phyloP scores from a whole-genome alignment of 2,329 filamentous ascomycete genomes.

The Ophiostoma pallidulum region DNA sequence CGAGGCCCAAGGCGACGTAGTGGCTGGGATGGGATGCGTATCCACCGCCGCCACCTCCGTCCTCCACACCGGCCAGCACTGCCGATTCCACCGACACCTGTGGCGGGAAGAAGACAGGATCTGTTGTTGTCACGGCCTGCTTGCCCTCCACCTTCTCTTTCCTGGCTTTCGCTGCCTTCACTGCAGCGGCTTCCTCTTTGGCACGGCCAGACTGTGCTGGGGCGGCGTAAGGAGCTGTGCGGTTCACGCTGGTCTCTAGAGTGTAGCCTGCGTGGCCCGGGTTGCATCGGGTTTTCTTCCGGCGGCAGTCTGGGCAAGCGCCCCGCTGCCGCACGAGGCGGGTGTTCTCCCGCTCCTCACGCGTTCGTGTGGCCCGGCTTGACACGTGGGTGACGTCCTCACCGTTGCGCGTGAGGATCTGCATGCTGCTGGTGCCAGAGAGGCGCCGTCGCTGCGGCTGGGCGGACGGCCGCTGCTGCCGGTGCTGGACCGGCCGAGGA shows the following conservation, averaged over 20 bases:
- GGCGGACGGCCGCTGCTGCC: neutral
- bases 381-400: constrained; percentile 53
- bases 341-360: constrained; percentile 58
- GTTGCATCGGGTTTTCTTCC: constrained; percentile 55
- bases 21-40: neutral
- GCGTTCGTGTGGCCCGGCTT: constrained; percentile 54
- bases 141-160: constrained; percentile 13
- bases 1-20: neutral
- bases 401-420: constrained; percentile 56
- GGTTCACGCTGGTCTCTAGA: neutral
- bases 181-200: constrained; percentile 6
- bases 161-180: constrained; percentile 7
- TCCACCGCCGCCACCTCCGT: constrained; percentile 1
- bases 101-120: constrained; percentile 3
- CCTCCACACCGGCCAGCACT: constrained; percentile 3
- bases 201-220: constrained; percentile 12
- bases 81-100: neutral
- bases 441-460: constrained; percentile 1
- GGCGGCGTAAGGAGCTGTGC: constrained; percentile 9
- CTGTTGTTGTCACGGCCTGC: constrained; percentile 3
- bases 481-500: constrained; percentile 18
- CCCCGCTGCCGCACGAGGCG: constrained; percentile 59
- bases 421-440: constrained; percentile 36
- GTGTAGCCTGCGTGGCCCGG: constrained; percentile 40
- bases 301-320: constrained; percentile 53